Percentiles rank a stretch among this genome's conserved stretches.
Evolutionary conservation across 305 asterid species (phyloP).

Genomic region (Fraxinus sp.): DNA sequence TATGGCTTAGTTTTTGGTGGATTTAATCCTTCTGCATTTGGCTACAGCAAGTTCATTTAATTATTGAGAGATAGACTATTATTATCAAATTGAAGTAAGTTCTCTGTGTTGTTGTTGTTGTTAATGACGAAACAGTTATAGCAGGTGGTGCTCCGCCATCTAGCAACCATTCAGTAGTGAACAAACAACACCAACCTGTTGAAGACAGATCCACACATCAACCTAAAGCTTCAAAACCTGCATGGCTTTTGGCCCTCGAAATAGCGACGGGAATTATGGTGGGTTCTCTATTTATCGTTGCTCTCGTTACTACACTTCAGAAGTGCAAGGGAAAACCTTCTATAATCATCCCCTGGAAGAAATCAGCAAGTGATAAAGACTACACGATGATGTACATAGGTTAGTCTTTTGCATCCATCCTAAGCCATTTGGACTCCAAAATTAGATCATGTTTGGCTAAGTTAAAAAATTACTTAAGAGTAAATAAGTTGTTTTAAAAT

Average conservation of each 20-base stretch:
- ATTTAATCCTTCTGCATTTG: background rate
- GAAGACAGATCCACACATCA: constrained; percentile 47
- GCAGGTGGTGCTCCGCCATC: constrained; percentile 44
- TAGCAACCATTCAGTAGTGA: constrained; percentile 40
- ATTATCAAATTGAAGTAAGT: background rate
- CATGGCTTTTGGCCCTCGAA: constrained; percentile 81
- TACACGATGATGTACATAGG: constrained; percentile 64
- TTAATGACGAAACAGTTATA: constrained; percentile 18
- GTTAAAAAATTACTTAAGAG: background rate
- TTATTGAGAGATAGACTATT: background rate
- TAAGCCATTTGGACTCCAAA: background rate
- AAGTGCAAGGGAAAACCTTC: constrained; percentile 71
- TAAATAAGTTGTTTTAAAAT: background rate
- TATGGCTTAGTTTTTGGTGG: background rate
- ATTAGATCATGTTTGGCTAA: background rate
- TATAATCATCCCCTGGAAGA: constrained; percentile 84
- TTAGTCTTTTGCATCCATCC: constrained; percentile 27
- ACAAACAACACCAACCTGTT: constrained; percentile 41
- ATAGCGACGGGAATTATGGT: constrained; percentile 73
- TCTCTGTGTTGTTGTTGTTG: background rate
- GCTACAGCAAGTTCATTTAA: background rate
- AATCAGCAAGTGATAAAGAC: constrained; percentile 69
- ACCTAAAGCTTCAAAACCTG: constrained; percentile 54
- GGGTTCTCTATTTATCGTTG: constrained; percentile 59
- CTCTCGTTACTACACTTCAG: constrained; percentile 53